Percentiles rank a stretch among this genome's conserved stretches.
Conservation (phyloP, 139 green algal genomes). For the Asterochloris sp. region DNA sequence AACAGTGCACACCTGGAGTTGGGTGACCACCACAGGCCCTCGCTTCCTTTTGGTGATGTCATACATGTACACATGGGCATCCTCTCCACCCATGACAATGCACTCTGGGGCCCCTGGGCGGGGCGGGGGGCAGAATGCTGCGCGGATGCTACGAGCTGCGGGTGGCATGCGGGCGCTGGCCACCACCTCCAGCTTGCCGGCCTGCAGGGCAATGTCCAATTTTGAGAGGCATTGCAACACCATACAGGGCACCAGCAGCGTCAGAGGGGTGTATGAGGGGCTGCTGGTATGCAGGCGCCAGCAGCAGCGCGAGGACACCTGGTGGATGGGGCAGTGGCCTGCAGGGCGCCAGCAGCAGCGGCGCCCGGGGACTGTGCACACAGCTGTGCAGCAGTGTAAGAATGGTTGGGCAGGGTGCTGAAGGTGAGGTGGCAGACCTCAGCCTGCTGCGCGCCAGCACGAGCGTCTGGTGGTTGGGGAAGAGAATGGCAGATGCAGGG, state of each 20-base stretch:
- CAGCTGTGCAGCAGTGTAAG: too few relatives aligned
- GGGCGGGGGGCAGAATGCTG: constrained; percentile 26
- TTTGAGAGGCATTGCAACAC: neutral
- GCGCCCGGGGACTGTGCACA: too few relatives aligned
- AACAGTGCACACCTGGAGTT: constrained; percentile 7
- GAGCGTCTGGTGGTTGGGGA: too few relatives aligned
- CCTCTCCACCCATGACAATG: constrained; percentile 32
- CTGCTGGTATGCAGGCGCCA: too few relatives aligned
- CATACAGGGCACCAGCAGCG: neutral
- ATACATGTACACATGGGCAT: constrained; percentile 38
- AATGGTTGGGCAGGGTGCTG: too few relatives aligned
- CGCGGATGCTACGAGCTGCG: constrained; percentile 27
- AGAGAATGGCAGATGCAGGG: too few relatives aligned
- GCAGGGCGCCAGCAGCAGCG: too few relatives aligned
- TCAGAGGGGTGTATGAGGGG: too few relatives aligned
- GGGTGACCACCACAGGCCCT: constrained; percentile 16
- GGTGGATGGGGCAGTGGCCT: too few relatives aligned
- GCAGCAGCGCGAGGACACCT: too few relatives aligned
- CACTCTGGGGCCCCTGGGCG: constrained; percentile 23
- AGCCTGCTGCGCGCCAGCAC: too few relatives aligned
- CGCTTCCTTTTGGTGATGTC: constrained; percentile 16
- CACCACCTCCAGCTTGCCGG: constrained; percentile 22
- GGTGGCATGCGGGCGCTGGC: constrained; percentile 14
- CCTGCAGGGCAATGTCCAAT: neutral
- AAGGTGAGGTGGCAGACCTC: too few relatives aligned